These are phyloP conservation scores for Rhamnella rubrinervis DNA, from an alignment of 331 rosid genomes.

Conservation along the genomic window DNA sequence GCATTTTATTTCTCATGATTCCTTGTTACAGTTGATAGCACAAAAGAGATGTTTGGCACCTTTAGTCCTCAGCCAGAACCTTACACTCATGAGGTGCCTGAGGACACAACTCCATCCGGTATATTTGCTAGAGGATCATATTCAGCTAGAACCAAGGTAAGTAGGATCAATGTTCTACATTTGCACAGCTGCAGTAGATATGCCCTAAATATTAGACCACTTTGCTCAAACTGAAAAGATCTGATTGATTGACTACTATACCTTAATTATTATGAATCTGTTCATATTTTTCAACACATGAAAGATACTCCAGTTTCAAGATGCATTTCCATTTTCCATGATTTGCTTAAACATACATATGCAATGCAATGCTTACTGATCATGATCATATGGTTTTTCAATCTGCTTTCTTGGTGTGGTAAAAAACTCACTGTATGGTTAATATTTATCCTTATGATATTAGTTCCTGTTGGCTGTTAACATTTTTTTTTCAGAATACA, in stretches of 20 bases:
- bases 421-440: too few relatives aligned
- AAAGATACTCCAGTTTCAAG: too few relatives aligned
- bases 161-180: slow-evolving; percentile 3
- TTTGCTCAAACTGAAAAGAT: too few relatives aligned
- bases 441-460: neutral
- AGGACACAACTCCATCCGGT: slow-evolving; percentile 98
- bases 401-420: too few relatives aligned
- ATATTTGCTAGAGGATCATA: slow-evolving; percentile 90
- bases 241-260: too few relatives aligned
- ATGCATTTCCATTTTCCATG: neutral
- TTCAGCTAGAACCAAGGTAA: slow-evolving; percentile 85
- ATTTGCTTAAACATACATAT: neutral
- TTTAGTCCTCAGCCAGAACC: slow-evolving; percentile 90
- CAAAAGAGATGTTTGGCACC: slow-evolving; percentile 93
- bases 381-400: too few relatives aligned
- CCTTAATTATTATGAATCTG: too few relatives aligned
- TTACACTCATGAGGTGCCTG: slow-evolving; percentile 81
- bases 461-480: neutral
- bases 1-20: slow-evolving; percentile 18
- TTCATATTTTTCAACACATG: too few relatives aligned
- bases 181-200: neutral
- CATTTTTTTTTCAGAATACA: too few relatives aligned
- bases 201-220: too few relatives aligned
- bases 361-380: too few relatives aligned
- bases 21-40: slow-evolving; percentile 70